phyloP scores from a whole-genome alignment of 2,329 filamentous ascomycete genomes.

The Colletotrichum nymphaeae region DNA sequence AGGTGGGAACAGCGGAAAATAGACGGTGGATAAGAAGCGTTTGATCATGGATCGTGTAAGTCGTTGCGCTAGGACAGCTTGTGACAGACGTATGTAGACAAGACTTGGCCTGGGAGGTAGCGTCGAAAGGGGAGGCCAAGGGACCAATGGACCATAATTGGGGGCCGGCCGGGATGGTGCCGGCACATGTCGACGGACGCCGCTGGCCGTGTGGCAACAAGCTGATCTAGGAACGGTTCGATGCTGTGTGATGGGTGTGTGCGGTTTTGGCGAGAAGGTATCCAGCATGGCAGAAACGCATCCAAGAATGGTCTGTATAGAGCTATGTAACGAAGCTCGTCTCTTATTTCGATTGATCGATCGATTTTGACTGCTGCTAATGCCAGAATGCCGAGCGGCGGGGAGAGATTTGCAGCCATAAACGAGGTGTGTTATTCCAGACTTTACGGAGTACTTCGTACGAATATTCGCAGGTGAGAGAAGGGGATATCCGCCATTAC shows the following conservation, averaged over 20 bases:
- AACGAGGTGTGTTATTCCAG: not conserved
- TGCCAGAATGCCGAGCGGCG: not conserved
- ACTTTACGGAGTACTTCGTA: not conserved
- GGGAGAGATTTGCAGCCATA: not conserved
- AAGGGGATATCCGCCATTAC: not conserved
- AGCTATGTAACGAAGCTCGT: not conserved
- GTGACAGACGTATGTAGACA: conserved; percentile 8
- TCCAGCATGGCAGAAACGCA: not conserved
- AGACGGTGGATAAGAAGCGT: conserved; percentile 13
- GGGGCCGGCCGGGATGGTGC: conserved; percentile 19
- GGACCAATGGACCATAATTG: conserved; percentile 1
- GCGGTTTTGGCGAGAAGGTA: not conserved
- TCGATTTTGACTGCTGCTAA: not conserved
- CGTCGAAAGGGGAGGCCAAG: conserved; percentile 12
- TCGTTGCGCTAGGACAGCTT: conserved; percentile 12
- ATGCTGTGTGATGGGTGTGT: not conserved
- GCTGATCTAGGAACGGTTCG: conserved; percentile 22
- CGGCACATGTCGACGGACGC: conserved; percentile 13
- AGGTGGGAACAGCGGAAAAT: conserved; percentile 1
- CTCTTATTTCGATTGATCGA: not conserved
- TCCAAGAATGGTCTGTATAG: not conserved
- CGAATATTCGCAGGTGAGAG: not conserved
- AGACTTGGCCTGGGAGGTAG: conserved; percentile 10
- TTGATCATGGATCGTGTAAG: conserved; percentile 23
- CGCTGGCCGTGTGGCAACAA: conserved; percentile 20